Conservation (phyloP, 495 filamentous ascomycete genomes). For the Xylaria scruposa region DNA sequence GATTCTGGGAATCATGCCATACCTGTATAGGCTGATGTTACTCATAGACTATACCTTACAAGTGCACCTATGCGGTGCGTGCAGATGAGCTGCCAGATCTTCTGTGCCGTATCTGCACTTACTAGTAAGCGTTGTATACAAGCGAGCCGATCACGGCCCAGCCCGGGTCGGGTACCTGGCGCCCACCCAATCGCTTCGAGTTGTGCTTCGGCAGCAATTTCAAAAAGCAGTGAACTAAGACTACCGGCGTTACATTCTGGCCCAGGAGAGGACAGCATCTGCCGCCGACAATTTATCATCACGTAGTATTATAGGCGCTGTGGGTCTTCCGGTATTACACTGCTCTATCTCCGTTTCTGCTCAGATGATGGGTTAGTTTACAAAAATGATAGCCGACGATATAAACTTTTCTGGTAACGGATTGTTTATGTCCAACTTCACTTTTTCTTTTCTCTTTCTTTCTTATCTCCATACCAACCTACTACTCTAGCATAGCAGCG, state of each 20-base stretch:
- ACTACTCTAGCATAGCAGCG: background rate
- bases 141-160: constrained; percentile 7
- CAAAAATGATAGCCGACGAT: background rate
- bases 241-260: background rate
- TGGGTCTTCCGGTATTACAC: constrained; percentile 5
- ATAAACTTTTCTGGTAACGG: background rate
- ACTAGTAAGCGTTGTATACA: constrained; percentile 1
- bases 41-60: background rate
- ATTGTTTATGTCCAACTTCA: background rate
- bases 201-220: background rate
- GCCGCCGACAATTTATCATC: background rate
- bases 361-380: background rate
- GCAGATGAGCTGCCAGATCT: background rate
- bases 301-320: constrained; percentile 5
- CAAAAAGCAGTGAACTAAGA: background rate
- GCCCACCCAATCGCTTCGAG: background rate
- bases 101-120: background rate
- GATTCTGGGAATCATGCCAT: background rate
- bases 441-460: background rate
- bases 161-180: background rate
- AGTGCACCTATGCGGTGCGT: constrained; percentile 2
- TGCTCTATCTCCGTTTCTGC: background rate
- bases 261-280: background rate
- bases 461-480: background rate
- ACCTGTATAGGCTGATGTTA: background rate